Percentiles rank a stretch among this genome's conserved stretches.
Conservation (phyloP, 768 basidiomycete species). For the Dacryopinax spathularia region DNA sequence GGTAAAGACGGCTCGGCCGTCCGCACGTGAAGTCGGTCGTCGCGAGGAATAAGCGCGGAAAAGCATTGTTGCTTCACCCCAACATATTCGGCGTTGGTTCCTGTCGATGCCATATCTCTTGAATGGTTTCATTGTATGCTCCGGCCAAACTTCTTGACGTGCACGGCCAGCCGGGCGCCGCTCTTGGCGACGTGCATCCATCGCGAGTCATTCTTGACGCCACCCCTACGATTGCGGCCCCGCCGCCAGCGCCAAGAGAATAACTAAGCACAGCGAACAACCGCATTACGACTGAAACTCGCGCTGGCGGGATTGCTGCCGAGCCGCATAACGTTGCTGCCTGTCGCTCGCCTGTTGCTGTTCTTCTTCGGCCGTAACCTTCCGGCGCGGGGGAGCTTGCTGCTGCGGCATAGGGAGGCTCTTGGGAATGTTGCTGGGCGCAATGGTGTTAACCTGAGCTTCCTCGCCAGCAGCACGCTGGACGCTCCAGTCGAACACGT, state of each 20-base stretch:
- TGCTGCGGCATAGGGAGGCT: neutral
- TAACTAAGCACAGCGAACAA: neutral
- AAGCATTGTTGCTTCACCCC: no score
- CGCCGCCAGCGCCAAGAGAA: neutral
- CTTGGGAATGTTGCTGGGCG: neutral
- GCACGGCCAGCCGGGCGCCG: neutral
- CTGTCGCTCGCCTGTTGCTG: neutral
- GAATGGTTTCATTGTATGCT: neutral
- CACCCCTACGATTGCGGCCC: neutral
- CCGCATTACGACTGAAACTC: no score
- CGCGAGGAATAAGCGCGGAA: no score
- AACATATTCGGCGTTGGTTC: no score
- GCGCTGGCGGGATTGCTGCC: no score
- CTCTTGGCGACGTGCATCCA: neutral
- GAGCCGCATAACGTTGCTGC: neutral
- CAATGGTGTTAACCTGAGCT: neutral
- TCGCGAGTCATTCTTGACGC: neutral
- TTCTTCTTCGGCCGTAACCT: neutral
- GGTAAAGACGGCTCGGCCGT: conserved; percentile 1
- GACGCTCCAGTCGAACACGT: conserved; percentile 97
- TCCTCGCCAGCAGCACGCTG: conserved; percentile 31
- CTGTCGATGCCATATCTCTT: neutral
- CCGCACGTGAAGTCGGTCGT: neutral
- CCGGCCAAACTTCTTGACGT: neutral
- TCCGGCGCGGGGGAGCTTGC: neutral